Conservation (phyloP, 2,329 filamentous ascomycete genomes). For the Arthroderma uncinatum region DNA sequence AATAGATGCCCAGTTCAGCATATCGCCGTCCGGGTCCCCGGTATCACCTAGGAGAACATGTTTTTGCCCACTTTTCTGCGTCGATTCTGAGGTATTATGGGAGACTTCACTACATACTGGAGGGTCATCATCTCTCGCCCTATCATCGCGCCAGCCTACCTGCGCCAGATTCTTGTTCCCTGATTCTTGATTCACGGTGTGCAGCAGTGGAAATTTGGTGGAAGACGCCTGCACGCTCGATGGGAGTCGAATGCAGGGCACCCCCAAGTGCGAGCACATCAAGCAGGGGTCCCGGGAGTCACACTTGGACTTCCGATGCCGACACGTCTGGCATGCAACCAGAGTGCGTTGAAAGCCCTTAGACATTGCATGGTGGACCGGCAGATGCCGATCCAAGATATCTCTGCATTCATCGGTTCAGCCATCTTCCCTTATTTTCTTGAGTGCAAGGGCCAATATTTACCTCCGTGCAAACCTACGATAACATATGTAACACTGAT, state of each 20-base stretch:
- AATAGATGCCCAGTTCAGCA: not conserved
- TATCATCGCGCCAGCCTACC: not conserved
- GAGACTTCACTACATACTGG: not conserved
- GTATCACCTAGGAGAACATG: not conserved
- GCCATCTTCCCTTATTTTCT: not conserved
- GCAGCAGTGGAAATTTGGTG: not conserved
- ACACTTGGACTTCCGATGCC: not conserved
- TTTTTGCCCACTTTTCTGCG: not conserved
- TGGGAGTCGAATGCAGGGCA: not conserved
- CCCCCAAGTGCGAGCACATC: not conserved
- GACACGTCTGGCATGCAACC: not conserved
- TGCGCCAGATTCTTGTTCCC: not conserved
- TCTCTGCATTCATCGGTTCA: not conserved
- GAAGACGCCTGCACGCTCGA: not conserved
- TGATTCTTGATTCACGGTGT: not conserved
- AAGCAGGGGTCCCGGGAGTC: not conserved
- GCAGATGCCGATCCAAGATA: not conserved
- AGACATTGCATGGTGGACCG: not conserved
- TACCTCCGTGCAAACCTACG: not conserved
- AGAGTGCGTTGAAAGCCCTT: not conserved
- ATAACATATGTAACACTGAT: not conserved
- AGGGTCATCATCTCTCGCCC: not conserved
- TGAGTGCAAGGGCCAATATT: not conserved
- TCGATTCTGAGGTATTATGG: not conserved
- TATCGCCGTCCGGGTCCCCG: not conserved